phyloP scores from a whole-genome alignment of 129 eudicot genomes.

The Rutidosis leptorrhynchoides region DNA sequence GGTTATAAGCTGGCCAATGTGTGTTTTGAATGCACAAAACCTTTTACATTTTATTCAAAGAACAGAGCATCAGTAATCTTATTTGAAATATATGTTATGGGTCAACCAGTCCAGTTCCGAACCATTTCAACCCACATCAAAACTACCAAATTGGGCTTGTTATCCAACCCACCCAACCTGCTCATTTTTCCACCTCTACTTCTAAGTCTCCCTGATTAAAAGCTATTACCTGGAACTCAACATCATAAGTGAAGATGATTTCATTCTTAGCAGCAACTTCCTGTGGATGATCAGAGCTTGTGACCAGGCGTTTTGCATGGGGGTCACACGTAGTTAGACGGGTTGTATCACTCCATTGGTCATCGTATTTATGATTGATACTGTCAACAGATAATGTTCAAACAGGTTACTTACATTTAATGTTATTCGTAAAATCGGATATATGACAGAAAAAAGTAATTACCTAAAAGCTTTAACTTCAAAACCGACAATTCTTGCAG shows the following conservation, averaged over 20 bases:
- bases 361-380: constrained; percentile 50
- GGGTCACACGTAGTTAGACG: constrained; percentile 53
- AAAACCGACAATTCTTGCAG: constrained; percentile 54
- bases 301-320: constrained; percentile 39
- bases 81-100: neutral
- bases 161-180: neutral
- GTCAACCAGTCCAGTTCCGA: neutral
- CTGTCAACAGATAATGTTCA: constrained; percentile 23
- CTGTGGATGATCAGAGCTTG: constrained; percentile 43
- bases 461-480: constrained; percentile 63
- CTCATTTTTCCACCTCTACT: neutral
- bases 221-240: constrained; percentile 48
- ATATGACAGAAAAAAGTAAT: neutral
- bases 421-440: neutral
- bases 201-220: neutral
- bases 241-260: constrained; percentile 65
- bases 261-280: constrained; percentile 51
- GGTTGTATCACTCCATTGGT: constrained; percentile 37
- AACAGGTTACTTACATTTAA: neutral
- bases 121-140: neutral
- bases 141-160: too few relatives aligned
- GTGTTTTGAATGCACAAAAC: neutral
- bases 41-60: neutral
- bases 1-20: neutral
- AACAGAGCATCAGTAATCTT: too few relatives aligned